Evolutionary conservation across 164 flowering plant species (phyloP).

Genomic region (Umbellularia californica): DNA sequence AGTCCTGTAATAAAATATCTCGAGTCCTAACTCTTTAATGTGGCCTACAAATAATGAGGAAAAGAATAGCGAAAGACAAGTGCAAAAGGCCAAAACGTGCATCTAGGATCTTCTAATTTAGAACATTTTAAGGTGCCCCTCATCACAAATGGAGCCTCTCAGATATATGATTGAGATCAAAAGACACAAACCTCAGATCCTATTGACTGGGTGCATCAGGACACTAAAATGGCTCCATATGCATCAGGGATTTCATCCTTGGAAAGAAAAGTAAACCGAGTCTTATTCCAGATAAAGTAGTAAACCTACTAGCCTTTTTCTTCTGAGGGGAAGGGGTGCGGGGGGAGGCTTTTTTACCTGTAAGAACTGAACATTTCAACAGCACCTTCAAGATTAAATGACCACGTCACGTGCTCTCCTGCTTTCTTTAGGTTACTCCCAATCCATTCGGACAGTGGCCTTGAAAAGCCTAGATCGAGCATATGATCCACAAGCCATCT

Average conservation of each 20-base stretch:
- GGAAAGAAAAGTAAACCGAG: not conserved
- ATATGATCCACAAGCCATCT: constrained; percentile 96
- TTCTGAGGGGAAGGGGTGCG: not conserved
- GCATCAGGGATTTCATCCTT: not conserved
- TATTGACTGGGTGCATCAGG: not conserved
- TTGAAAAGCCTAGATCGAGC: constrained; percentile 80
- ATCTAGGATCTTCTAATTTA: not conserved
- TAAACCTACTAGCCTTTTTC: not conserved
- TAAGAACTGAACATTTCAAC: constrained; percentile 86
- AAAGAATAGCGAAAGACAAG: not conserved
- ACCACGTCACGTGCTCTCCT: constrained; percentile 68
- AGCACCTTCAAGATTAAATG: constrained; percentile 83
- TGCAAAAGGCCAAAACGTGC: not conserved
- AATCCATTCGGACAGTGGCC: constrained; percentile 75
- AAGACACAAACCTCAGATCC: not conserved
- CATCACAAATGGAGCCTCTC: not conserved
- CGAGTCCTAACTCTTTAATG: not conserved
- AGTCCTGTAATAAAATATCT: not conserved
- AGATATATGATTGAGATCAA: not conserved
- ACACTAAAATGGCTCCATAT: not conserved
- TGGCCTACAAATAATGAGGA: not conserved
- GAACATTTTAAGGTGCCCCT: not conserved
- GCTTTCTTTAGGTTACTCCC: constrained; percentile 82
- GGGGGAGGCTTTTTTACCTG: constrained; percentile 35
- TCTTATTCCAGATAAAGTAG: not conserved